Evolutionary conservation across 176 grass and related monocot genomes (phyloP), one percentile per base, ranked within the genome.

Genomic region (Cocos nucifera): DNA sequence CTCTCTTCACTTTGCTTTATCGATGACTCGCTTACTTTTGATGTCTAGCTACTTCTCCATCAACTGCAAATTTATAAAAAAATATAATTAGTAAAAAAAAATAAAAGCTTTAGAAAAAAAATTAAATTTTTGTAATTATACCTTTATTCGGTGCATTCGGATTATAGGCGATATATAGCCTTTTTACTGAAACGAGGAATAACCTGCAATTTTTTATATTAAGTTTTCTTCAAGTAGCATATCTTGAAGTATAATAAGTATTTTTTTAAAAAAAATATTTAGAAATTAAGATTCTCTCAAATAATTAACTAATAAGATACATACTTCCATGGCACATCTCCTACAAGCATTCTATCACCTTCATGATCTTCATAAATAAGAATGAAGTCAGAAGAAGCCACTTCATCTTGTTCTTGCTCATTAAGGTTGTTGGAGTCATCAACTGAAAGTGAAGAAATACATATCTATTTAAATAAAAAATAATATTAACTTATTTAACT

Each of bases 271-370:
- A 69, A 7, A 4, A 62, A 49, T 21, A 66, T 8, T 17, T 53
- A 19, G 2, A 14, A 62, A 1, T 15, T n/a, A 28, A 44, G 52
- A 50, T 22, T 19, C 55, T 65, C 48, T 24, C 22, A 15, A 26
- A 17, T 44, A 57, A 19, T 65, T 22, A 48, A 22, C 14, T 50
- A 4, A 9, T 65, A 50, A 59, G 29, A 54, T 22, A 85, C 87
- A 78, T 91, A 97, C 87, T 90, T 69, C 92, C 92, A 97, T 61
- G 92, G 92, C 25, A 96, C 84, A 66, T 90, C 86, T n/a, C 92
- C 92, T 57, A 87, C 80, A 56, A 96, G 80, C 75, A 97, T 90
- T 17, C 73, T 76, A 61, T 97, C 87, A 3, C 83, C 92, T 67
- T 90, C 92, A 56, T 82, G 80, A 50, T 97, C 92, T 74, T 97